Percentiles rank a stretch among this genome's conserved stretches.
phyloP scores from a whole-genome alignment of 164 flowering plant genomes.

The Santalum album region DNA sequence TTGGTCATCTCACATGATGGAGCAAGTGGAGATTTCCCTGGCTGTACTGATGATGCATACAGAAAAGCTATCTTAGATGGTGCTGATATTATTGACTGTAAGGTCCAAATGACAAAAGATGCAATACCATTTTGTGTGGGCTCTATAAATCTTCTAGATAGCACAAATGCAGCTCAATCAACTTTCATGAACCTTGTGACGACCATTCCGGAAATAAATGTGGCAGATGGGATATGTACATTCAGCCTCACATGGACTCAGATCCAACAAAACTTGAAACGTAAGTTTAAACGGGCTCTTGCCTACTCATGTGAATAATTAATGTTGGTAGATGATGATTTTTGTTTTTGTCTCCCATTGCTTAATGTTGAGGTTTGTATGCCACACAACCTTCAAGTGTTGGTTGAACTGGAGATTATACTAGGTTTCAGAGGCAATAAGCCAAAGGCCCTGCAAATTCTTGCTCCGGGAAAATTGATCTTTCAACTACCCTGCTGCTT shows the following conservation, averaged over 20 bases:
- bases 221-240: slow-evolving; percentile 43
- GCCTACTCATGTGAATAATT: too few relatives aligned
- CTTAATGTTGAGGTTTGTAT: too few relatives aligned
- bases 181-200: slow-evolving; percentile 20
- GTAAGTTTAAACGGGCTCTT: too few relatives aligned
- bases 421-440: too few relatives aligned
- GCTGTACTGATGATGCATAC: slow-evolving; percentile 79
- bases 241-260: slow-evolving; percentile 69
- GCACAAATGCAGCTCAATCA: slow-evolving; percentile 43
- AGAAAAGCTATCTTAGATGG: slow-evolving; percentile 72
- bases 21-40: slow-evolving; percentile 85
- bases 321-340: too few relatives aligned
- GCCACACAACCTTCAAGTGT: too few relatives aligned
- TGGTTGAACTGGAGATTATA: too few relatives aligned
- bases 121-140: slow-evolving; percentile 63
- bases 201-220: slow-evolving; percentile 34
- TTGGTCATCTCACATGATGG: slow-evolving; percentile 68
- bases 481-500: too few relatives aligned
- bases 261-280: slow-evolving; percentile 49
- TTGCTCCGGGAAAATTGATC: too few relatives aligned
- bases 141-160: slow-evolving; percentile 61
- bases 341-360: too few relatives aligned
- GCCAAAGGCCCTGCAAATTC: too few relatives aligned
- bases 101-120: slow-evolving; percentile 79
- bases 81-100: slow-evolving; percentile 73